These are phyloP conservation scores for Termitomyces sp. DNA, from an alignment of 768 basidiomycete genomes.

Conservation along the genomic window DNA sequence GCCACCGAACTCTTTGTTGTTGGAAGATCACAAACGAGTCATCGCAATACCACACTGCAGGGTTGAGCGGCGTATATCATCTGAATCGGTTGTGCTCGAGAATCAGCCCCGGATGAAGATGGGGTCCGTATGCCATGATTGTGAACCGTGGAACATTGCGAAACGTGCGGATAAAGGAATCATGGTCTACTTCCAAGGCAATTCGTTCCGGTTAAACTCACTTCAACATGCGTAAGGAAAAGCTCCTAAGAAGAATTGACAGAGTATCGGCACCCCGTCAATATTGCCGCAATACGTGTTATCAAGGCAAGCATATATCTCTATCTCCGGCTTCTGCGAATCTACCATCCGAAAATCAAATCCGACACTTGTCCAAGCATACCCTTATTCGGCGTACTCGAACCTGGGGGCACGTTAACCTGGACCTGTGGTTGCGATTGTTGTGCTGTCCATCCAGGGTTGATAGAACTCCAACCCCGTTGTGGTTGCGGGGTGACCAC, in stretches of 20 bases:
- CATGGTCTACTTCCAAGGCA: not conserved
- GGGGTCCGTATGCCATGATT: not conserved
- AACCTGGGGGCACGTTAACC: conserved; percentile 10
- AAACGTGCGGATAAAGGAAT: not conserved
- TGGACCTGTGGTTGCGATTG: conserved; percentile 12
- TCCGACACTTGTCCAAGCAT: conserved; percentile 74
- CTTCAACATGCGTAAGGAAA: not conserved
- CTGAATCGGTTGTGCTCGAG: too few species aligned
- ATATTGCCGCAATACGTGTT: not conserved
- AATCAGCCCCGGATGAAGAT: not conserved
- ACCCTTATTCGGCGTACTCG: conserved; percentile 42
- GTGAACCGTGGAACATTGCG: not conserved
- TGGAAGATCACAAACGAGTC: not conserved
- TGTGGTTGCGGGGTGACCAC: conserved; percentile 23
- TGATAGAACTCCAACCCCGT: conserved; percentile 17
- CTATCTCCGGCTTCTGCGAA: not conserved
- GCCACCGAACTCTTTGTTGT: not conserved
- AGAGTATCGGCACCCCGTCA: not conserved
- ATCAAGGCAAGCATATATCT: not conserved
- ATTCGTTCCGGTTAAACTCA: not conserved
- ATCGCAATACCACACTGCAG: not conserved
- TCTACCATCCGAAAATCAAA: conserved; percentile 77
- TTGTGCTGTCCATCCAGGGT: conserved; percentile 8
- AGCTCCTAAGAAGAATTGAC: not conserved
- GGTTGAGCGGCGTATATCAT: not conserved